Percentiles rank a stretch among this genome's conserved stretches.
Conservation (phyloP, 2,329 filamentous ascomycete species). For the Diaporthe destruens region DNA sequence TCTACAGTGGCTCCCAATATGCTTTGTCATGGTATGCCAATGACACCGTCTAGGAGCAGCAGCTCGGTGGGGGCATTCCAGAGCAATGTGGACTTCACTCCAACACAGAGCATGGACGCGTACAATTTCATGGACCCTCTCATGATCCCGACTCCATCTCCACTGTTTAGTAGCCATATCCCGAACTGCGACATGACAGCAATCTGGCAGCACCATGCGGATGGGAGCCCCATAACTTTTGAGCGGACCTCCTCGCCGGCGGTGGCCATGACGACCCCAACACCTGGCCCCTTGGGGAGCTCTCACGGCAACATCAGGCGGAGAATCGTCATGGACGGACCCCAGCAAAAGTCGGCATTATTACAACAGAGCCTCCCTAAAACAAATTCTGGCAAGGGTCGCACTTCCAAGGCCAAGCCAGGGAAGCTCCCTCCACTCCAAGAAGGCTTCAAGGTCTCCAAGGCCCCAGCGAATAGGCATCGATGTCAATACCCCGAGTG, state of each 20-base stretch:
- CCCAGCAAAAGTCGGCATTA: constrained; percentile 39
- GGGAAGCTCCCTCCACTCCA: constrained; percentile 32
- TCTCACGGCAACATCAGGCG: constrained; percentile 37
- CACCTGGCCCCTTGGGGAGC: constrained; percentile 28
- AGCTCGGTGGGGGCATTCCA: constrained; percentile 30
- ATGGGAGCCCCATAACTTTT: constrained; percentile 39
- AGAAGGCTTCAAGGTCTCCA: constrained; percentile 35
- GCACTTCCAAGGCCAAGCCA: constrained; percentile 34
- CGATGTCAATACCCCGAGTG: constrained; percentile 37
- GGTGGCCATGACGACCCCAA: constrained; percentile 36
- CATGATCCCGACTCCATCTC: constrained; percentile 36
- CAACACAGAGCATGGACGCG: constrained; percentile 35
- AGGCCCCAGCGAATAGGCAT: constrained; percentile 36
- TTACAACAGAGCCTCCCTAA: constrained; percentile 39
- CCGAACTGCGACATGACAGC: constrained; percentile 37
- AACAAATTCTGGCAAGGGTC: constrained; percentile 27
- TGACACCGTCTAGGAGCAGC: constrained; percentile 36
- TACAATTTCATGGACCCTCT: constrained; percentile 36
- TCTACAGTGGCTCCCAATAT: constrained; percentile 38
- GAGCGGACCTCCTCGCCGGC: constrained; percentile 37
- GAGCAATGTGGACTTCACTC: constrained; percentile 35
- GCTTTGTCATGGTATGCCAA: constrained; percentile 36
- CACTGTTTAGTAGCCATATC: constrained; percentile 31
- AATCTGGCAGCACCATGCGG: constrained; percentile 39
- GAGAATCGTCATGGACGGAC: constrained; percentile 39